These are phyloP conservation scores for Xerophyta viscosa DNA, from an alignment of 106 monocot genomes.

Conservation along the genomic window DNA sequence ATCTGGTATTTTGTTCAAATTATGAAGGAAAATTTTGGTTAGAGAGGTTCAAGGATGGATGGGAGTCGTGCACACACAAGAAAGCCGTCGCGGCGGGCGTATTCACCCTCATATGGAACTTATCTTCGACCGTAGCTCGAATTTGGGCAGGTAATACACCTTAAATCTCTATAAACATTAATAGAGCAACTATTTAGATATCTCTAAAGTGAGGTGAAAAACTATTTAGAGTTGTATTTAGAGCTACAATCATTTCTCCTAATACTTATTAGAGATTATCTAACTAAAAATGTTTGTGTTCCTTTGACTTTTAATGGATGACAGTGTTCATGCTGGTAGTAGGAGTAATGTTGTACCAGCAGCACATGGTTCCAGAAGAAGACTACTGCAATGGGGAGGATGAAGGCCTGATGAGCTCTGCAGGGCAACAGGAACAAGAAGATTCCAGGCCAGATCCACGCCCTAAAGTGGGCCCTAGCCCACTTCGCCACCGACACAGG, in stretches of 20 bases:
- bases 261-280: no score
- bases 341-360: constrained; percentile 42
- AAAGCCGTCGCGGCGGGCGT: constrained; percentile 56
- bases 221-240: not conserved
- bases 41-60: constrained; percentile 70
- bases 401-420: not conserved
- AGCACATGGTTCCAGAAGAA: constrained; percentile 13
- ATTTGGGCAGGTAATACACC: constrained; percentile 61
- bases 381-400: constrained; percentile 4
- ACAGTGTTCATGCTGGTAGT: constrained; percentile 59
- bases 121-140: constrained; percentile 73
- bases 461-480: not conserved
- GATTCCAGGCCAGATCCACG: constrained; percentile 7
- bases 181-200: no score
- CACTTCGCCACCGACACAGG: not conserved
- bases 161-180: not conserved
- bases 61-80: constrained; percentile 93
- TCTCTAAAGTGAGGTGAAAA: no score
- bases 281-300: not conserved
- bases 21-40: constrained; percentile 76
- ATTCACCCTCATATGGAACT: constrained; percentile 78
- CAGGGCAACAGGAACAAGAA: constrained; percentile 7
- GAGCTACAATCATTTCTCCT: not conserved
- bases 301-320: no score
- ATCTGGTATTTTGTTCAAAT: no score